Evolutionary conservation across 352 stramenopile species (phyloP), one percentile per base, ranked within the genome.

Genomic region (Phytophthora cactorum): DNA sequence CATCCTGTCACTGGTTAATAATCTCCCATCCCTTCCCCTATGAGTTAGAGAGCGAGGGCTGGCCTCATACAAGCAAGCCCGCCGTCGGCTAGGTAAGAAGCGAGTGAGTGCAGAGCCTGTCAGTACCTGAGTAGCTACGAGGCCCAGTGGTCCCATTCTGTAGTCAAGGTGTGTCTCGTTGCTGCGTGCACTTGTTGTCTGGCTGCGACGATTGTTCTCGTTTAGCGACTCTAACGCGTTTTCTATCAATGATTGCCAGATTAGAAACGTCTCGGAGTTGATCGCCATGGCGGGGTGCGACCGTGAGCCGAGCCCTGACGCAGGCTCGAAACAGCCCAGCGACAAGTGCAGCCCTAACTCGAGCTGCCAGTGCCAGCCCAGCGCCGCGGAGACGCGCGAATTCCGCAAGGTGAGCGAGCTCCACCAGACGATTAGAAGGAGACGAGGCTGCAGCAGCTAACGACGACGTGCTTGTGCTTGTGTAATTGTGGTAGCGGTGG

Each of bases 331-430:
- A 46, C 56, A 52, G 47, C 32, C 17, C 36, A 32, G 36, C 28
- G 50, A 63, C 25, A 64, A 70, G 44, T 79, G 75, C 47, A 58
- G 46, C 28, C 46, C 56, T 15, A 64, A 62, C 31, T 47, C 45
- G n/a, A 69, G 66, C 50, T 90, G 78, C 25, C 72, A 86, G 50
- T 93, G 81, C 63, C 81, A 91, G 50, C 84, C 84, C n/a, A 91
- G 74, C 25, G 66, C 76, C 12, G 82, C 84, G 17, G 86, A 94
- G 58, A 80, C 76, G 52, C 86, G 86, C 72, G 86, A 94, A 63
- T 94, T 94, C 61, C 86, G 84, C 67, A 94, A 94, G 85, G 85
- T 91, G 52, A 60, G 53, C 38, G 4, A 47, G 17, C 3, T 25
- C n/a, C 41, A 58, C 5, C 47, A 52, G 45, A 49, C 11, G 22